Evolutionary conservation across 2,329 filamentous ascomycete species (phyloP).

Genomic region (Pseudogymnoascus verrucosus): DNA sequence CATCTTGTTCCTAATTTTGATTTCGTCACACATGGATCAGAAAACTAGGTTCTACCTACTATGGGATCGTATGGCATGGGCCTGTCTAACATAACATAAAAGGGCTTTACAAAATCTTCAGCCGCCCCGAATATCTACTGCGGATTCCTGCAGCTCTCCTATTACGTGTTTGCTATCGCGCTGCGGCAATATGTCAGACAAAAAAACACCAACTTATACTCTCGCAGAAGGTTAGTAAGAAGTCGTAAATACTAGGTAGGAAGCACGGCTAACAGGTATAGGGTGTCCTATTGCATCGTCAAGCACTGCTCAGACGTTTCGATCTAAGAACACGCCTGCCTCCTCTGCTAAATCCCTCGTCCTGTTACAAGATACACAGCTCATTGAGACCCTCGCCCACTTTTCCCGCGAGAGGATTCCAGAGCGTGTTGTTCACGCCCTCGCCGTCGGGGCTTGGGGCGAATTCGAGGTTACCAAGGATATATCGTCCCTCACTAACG

Average conservation of each 20-base stretch:
- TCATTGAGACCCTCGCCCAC: conserved; percentile 48
- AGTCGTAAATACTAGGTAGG: conserved; percentile 10
- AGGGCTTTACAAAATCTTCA: too few species aligned
- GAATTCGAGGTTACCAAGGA: conserved; percentile 55
- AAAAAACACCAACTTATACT: conserved; percentile 21
- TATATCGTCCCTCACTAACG: conserved; percentile 46
- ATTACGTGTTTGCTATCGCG: neutral
- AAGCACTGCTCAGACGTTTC: neutral
- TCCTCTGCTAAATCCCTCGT: conserved; percentile 29
- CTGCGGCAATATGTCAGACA: neutral
- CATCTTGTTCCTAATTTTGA: neutral
- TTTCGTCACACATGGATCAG: neutral
- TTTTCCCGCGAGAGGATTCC: conserved; percentile 53
- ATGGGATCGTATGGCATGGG: neutral
- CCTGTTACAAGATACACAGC: conserved; percentile 43
- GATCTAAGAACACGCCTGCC: neutral
- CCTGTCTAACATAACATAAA: neutral
- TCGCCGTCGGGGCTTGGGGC: conserved; percentile 43
- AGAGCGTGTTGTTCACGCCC: conserved; percentile 44
- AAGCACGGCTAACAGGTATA: neutral
- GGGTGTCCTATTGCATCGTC: neutral
- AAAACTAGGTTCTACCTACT: neutral
- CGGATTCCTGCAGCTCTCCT: neutral
- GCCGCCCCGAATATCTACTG: neutral
- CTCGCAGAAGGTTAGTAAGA: conserved; percentile 22